phyloP scores from a whole-genome alignment of 495 filamentous ascomycete genomes.

The Cercophora sp. region DNA sequence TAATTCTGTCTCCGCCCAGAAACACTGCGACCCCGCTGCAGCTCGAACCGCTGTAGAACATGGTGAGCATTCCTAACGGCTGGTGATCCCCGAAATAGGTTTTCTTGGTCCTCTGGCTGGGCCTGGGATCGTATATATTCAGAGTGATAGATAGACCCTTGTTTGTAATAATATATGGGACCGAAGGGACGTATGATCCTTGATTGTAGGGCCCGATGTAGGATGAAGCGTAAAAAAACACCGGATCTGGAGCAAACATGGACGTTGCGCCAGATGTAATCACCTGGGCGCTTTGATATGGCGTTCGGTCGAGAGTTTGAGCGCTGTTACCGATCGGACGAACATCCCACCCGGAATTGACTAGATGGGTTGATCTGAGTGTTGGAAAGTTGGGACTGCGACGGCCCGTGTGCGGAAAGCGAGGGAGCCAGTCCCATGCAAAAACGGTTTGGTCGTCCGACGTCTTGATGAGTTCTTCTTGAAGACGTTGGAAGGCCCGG shows the following conservation, averaged over 20 bases:
- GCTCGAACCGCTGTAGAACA: background rate
- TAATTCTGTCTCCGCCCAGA: background rate
- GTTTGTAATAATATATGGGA: background rate
- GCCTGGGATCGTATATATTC: background rate
- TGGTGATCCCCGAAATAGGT: background rate
- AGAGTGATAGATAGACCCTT: slow-evolving; percentile 1
- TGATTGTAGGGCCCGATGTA: background rate
- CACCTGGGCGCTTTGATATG: background rate
- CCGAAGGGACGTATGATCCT: background rate
- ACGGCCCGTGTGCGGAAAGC: background rate
- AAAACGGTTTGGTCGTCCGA: background rate
- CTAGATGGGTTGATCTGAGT: background rate
- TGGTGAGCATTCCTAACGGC: background rate
- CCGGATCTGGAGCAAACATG: background rate
- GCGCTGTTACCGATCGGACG: background rate
- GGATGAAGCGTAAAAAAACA: background rate
- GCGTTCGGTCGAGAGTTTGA: background rate
- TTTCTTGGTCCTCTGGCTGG: background rate
- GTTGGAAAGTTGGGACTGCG: background rate
- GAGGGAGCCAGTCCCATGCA: slow-evolving; percentile 4
- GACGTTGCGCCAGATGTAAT: slow-evolving; percentile 1
- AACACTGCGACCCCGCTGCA: background rate
- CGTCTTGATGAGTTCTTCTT: background rate
- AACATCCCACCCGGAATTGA: background rate
- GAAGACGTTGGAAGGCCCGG: background rate